A percentile compares a stretch with the other conserved stretches of the same genome.
phyloP scores from a whole-genome alignment of 129 eudicot genomes.

The Tagetes erecta region DNA sequence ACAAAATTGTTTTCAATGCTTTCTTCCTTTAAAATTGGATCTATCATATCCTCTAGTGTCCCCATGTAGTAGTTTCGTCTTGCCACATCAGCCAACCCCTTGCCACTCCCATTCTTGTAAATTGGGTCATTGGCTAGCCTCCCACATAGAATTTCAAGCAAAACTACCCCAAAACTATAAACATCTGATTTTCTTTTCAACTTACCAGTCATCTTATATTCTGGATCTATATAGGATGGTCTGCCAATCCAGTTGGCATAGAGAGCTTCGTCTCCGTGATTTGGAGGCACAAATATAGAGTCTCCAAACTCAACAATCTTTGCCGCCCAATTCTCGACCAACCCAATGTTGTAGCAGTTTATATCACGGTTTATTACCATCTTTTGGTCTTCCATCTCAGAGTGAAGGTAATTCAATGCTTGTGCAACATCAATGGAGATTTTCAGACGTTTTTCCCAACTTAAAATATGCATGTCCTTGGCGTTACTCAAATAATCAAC shows the following conservation, averaged over 20 bases:
- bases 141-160: background rate
- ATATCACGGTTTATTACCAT: background rate
- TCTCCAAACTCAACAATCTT: background rate
- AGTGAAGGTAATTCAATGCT: background rate
- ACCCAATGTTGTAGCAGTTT: background rate
- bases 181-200: conserved; percentile 4
- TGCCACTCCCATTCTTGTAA: background rate
- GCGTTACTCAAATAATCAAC: background rate
- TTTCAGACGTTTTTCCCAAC: background rate
- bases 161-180: background rate
- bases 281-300: background rate
- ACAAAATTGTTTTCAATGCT: background rate
- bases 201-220: background rate
- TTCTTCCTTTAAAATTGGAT: background rate
- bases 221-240: background rate
- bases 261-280: background rate
- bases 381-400: background rate
- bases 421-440: background rate
- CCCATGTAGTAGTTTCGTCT: background rate
- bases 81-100: background rate
- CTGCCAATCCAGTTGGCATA: no score
- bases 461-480: background rate
- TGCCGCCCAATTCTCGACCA: background rate
- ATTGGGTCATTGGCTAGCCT: background rate
- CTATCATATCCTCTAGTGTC: background rate